phyloP scores from a whole-genome alignment of 306 rosid genomes.

The Canavalia ensiformis region DNA sequence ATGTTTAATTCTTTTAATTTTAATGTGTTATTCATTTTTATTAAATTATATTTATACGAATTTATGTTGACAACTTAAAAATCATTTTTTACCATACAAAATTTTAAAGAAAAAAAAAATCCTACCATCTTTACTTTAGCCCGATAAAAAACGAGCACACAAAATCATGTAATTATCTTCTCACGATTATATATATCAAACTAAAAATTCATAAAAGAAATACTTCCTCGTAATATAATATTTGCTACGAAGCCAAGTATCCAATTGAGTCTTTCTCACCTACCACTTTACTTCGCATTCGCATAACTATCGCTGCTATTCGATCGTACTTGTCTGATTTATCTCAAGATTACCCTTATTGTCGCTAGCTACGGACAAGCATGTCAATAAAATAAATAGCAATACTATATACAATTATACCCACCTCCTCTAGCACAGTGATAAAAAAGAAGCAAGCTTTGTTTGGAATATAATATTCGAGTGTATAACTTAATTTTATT shows the following conservation, averaged over 20 bases:
- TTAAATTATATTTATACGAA: too few relatives aligned
- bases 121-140: too few relatives aligned
- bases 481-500: too few relatives aligned
- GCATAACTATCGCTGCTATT: not conserved
- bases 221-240: not conserved
- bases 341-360: not conserved
- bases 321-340: not conserved
- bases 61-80: too few relatives aligned
- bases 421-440: not conserved
- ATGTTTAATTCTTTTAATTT: too few relatives aligned
- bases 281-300: slow-evolving; percentile 9
- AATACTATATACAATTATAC: not conserved
- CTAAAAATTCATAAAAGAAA: not conserved
- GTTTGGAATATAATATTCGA: not conserved
- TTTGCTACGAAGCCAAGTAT: not conserved
- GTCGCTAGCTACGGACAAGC: not conserved
- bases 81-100: too few relatives aligned
- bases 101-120: too few relatives aligned
- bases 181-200: not conserved
- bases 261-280: not conserved
- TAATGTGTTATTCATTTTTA: too few relatives aligned
- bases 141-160: too few relatives aligned
- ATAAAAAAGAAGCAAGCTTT: not conserved
- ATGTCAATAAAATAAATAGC: not conserved
- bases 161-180: too few relatives aligned